phyloP scores from a whole-genome alignment of 176 grass and related monocot species.

The Thalia dealbata region DNA sequence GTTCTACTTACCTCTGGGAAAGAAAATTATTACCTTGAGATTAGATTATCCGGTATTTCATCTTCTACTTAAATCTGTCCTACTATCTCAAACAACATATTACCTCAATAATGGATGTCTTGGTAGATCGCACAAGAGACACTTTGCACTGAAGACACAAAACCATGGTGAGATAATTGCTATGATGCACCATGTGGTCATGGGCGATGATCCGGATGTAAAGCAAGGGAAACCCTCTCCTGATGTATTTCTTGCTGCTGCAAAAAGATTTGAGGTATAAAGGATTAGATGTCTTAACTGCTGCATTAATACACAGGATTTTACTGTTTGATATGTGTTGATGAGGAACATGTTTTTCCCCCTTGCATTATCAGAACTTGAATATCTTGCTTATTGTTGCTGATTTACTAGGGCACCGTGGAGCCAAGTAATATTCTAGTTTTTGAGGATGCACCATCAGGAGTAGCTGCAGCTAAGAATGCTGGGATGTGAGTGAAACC shows the following conservation, averaged over 20 bases:
- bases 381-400: neutral
- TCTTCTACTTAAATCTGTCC: slow-evolving; percentile 9
- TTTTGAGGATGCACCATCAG: slow-evolving; percentile 87
- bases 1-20: neutral
- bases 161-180: slow-evolving; percentile 76
- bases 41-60: neutral
- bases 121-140: slow-evolving; percentile 65
- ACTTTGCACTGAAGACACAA: slow-evolving; percentile 79
- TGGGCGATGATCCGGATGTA: slow-evolving; percentile 82
- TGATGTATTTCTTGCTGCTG: slow-evolving; percentile 83
- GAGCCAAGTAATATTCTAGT: slow-evolving; percentile 64
- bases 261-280: slow-evolving; percentile 64
- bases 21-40: neutral
- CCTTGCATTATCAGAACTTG: neutral
- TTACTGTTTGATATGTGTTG: neutral
- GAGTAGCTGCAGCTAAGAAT: slow-evolving; percentile 84
- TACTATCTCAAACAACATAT: too few relatives aligned
- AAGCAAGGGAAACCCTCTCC: slow-evolving; percentile 87
- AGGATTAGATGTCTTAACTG: neutral
- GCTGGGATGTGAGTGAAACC: slow-evolving; percentile 65
- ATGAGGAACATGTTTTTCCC: neutral
- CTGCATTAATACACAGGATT: too few relatives aligned
- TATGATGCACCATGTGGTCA: slow-evolving; percentile 79
- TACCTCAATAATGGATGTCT: neutral
- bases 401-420: slow-evolving; percentile 37